phyloP scores from a whole-genome alignment of 148 eudicot genomes.

The Agrostemma githago region DNA sequence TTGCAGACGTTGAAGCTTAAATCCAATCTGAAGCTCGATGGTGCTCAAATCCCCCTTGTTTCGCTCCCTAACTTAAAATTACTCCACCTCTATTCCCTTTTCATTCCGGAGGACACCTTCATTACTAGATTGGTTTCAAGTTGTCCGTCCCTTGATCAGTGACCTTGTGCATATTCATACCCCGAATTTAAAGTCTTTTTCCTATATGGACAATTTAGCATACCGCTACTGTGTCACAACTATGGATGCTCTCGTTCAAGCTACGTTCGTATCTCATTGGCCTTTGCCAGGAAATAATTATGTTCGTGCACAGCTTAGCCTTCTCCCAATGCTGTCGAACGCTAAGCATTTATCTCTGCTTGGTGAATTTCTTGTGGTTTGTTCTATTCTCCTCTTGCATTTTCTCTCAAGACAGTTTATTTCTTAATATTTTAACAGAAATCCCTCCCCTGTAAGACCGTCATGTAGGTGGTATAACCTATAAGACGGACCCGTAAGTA shows the following conservation, averaged over 20 bases:
- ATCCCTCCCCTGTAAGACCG: no score
- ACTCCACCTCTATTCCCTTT: neutral
- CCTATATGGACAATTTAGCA: neutral
- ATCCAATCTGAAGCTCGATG: neutral
- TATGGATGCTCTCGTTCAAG: conserved; percentile 15
- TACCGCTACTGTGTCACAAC: conserved; percentile 1
- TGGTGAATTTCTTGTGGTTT: neutral
- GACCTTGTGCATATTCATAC: conserved; percentile 20
- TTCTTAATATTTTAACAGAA: neutral
- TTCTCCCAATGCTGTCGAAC: conserved; percentile 12
- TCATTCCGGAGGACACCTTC: conserved; percentile 4
- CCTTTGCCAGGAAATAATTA: neutral
- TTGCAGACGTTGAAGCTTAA: neutral
- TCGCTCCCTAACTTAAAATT: conserved; percentile 10
- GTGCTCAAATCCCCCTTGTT: neutral
- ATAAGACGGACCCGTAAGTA: no score
- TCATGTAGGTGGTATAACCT: no score
- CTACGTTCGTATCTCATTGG: neutral
- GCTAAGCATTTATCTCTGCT: conserved; percentile 1
- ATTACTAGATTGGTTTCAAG: conserved; percentile 14
- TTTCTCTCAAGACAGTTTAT: neutral
- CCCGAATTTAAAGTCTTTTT: conserved; percentile 21
- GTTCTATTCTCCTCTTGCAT: neutral
- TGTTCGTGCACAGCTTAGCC: conserved; percentile 1
- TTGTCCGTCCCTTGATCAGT: conserved; percentile 20